A percentile compares a stretch with the other conserved stretches of the same genome.
Evolutionary conservation across 257 asterid species (phyloP).

Genomic region (Nemophila menziesii): DNA sequence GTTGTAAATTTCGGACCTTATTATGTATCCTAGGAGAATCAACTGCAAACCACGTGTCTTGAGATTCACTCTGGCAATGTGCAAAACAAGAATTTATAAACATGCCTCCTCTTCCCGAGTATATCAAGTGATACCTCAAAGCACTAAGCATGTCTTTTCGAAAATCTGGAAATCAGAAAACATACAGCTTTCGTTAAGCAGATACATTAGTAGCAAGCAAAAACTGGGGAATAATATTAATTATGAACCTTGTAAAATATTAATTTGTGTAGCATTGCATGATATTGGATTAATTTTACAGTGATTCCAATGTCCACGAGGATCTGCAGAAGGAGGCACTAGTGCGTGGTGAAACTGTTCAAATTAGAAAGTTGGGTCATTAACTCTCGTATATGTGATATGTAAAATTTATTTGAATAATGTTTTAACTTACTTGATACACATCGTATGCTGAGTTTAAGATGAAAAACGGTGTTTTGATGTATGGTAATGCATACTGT

Average conservation of each 20-base stretch:
- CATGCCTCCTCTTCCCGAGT: conserved; percentile 81
- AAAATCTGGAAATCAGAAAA: conserved; percentile 38
- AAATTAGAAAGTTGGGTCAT: conserved; percentile 4
- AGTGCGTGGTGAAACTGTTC: conserved; percentile 64
- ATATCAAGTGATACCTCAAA: conserved; percentile 28
- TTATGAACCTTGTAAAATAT: conserved; percentile 56
- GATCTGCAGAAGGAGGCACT: conserved; percentile 91
- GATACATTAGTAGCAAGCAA: neutral
- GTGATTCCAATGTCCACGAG: conserved; percentile 74
- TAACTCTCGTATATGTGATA: neutral
- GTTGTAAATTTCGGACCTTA: conserved; percentile 35
- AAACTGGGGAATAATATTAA: neutral
- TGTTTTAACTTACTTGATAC: conserved; percentile 63
- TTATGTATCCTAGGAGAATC: conserved; percentile 64
- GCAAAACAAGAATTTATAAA: conserved; percentile 84
- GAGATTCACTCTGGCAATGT: conserved; percentile 86
- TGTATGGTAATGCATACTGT: conserved; percentile 58
- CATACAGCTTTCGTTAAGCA: neutral
- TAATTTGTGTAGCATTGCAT: conserved; percentile 45
- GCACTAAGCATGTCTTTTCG: conserved; percentile 63
- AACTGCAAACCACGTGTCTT: conserved; percentile 75
- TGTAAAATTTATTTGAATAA: too few relatives aligned
- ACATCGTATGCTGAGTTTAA: conserved; percentile 87
- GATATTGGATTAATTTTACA: conserved; percentile 59
- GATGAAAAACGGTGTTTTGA: conserved; percentile 70